Conservation (phyloP, 164 flowering plant genomes). For the Tetracentron sinense region DNA sequence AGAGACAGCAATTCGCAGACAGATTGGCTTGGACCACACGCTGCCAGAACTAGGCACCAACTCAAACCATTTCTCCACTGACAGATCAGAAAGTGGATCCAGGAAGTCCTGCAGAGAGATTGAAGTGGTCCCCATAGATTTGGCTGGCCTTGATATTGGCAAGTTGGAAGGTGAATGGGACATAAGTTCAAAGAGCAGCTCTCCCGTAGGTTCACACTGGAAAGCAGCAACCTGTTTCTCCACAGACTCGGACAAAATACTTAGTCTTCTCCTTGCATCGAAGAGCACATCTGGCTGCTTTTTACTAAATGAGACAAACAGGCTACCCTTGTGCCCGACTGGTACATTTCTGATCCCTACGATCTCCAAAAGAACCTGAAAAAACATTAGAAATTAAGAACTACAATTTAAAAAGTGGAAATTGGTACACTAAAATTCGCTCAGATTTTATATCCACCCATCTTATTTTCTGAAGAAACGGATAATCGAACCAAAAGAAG, state of each 20-base stretch:
- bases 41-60: slow-evolving; percentile 41
- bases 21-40: slow-evolving; percentile 41
- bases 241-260: slow-evolving; percentile 54
- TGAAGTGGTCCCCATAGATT: slow-evolving; percentile 53
- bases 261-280: slow-evolving; percentile 43
- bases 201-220: slow-evolving; percentile 76
- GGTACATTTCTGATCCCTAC: slow-evolving; percentile 63
- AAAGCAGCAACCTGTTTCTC: slow-evolving; percentile 68
- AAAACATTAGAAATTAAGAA: not conserved
- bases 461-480: not conserved
- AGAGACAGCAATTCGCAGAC: slow-evolving; percentile 64
- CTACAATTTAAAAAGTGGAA: not conserved
- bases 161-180: slow-evolving; percentile 39
- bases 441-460: not conserved
- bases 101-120: slow-evolving; percentile 51
- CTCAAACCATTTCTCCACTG: slow-evolving; percentile 70
- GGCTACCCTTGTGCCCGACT: slow-evolving; percentile 51
- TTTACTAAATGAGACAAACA: slow-evolving; percentile 60
- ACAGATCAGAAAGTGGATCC: slow-evolving; percentile 41
- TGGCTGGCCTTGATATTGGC: slow-evolving; percentile 30
- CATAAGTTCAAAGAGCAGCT: slow-evolving; percentile 59
- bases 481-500: not conserved
- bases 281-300: slow-evolving; percentile 65
- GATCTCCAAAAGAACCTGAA: slow-evolving; percentile 75
- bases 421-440: not conserved